Base-by-base conservation (phyloP, 106 monocot genomes). In the Agapanthus africanus region DNA sequence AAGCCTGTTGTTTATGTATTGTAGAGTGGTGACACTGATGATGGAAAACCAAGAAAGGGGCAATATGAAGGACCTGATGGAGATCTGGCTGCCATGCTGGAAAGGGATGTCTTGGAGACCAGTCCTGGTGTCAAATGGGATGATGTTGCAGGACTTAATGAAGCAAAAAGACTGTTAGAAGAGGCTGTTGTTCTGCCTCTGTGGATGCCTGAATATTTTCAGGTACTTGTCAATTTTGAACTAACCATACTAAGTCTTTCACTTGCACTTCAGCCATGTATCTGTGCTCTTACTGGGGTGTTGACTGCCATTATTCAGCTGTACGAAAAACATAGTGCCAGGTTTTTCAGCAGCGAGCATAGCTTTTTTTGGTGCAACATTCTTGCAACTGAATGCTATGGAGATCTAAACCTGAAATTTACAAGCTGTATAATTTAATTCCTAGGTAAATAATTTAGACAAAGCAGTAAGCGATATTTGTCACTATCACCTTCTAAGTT, bases 191-290 rank as follows among this genome's bases (percentile, higher is more conserved):
- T 97, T 64, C 97, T 97, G 69, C 97, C 97, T 69, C 79, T 97
- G 7, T 97, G 97, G 91, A 97, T 97, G 97, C 97, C 97, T 28
- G 97, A 91, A 59, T 97, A 91, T 82, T 97, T 97, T 77, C 97
- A 97, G 91, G 97, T 89, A 76, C 30, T 30, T 69, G 9, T 27
- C 18, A 3, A 35, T 33, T 40, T 39, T 71, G 19, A 23, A 25
- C 3, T 26, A 9, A 35, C 13, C 22, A 21, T 21, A 14, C 23
- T 27, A n/a, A n/a, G n/a, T n/a, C n/a, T n/a, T n/a, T n/a, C n/a
- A n/a, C n/a, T n/a, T n/a, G n/a, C n/a, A n/a, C n/a, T n/a, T n/a
- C n/a, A n/a, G n/a, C n/a, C n/a, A n/a, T n/a, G n/a, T n/a, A n/a
- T n/a, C n/a, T n/a, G n/a, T n/a, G n/a, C n/a, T n/a, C n/a, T n/a